Conservation (phyloP, 208 protist genomes). For the Wallacemonas rigidus region DNA sequence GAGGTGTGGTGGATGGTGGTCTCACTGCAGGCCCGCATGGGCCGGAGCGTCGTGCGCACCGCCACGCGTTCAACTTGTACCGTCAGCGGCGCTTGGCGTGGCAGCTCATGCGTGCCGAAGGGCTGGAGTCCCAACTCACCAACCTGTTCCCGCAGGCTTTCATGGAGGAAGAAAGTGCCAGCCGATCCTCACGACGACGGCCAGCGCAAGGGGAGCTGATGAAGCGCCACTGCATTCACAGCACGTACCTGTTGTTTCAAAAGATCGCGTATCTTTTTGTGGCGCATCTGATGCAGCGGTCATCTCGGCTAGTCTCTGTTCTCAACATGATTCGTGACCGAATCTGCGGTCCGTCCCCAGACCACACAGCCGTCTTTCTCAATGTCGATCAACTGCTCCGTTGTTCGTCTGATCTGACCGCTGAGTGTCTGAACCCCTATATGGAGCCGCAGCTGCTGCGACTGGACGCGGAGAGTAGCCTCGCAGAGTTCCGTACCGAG, state of each 20-base stretch:
- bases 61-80: slow-evolving; percentile 19
- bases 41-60: slow-evolving; percentile 14
- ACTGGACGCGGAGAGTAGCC: slow-evolving; percentile 21
- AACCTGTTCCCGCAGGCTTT: slow-evolving; percentile 3
- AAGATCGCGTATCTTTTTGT: slow-evolving; percentile 17
- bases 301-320: slow-evolving; percentile 1
- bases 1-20: neutral
- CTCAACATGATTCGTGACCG: slow-evolving; percentile 11
- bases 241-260: slow-evolving; percentile 12
- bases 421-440: neutral
- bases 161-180: slow-evolving; percentile 2
- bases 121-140: slow-evolving; percentile 1
- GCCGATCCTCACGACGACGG: neutral
- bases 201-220: slow-evolving; percentile 16
- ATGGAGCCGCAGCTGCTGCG: slow-evolving; percentile 23
- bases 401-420: neutral
- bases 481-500: slow-evolving; percentile 50
- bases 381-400: slow-evolving; percentile 8
- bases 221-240: slow-evolving; percentile 17
- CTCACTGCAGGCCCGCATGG: neutral
- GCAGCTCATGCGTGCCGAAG: slow-evolving; percentile 13
- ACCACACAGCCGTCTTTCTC: slow-evolving; percentile 12
- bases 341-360: slow-evolving; percentile 11
- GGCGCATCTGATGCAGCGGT: neutral
- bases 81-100: slow-evolving; percentile 25